A percentile compares a stretch with the other conserved stretches of the same genome.
phyloP scores from a whole-genome alignment of 192 early-diverging fungal species.

The Mortierella claussenii region DNA sequence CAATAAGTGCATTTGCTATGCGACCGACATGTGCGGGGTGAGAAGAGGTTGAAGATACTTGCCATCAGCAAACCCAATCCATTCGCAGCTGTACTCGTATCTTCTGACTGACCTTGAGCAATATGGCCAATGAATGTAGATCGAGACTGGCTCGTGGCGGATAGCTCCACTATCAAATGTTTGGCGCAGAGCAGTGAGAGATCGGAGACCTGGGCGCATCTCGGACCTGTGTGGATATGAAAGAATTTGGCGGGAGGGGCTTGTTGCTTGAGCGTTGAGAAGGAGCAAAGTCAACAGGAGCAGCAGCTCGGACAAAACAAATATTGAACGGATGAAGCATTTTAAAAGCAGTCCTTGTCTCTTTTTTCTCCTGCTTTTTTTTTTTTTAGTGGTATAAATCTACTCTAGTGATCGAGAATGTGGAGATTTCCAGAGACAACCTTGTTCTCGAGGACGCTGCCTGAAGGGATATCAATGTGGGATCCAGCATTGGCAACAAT shows the following conservation, averaged over 20 bases:
- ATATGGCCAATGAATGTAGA: constrained; percentile 70
- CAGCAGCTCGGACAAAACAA: too few relatives aligned
- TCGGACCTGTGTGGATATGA: too few relatives aligned
- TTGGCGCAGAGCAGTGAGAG: neutral
- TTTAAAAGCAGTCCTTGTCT: too few relatives aligned
- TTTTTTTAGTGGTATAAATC: neutral
- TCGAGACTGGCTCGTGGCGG: constrained; percentile 48
- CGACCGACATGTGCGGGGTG: neutral
- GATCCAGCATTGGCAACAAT: constrained; percentile 97
- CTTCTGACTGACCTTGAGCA: constrained; percentile 54
- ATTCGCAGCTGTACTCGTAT: neutral
- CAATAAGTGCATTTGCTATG: constrained; percentile 70
- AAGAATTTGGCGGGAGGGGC: too few relatives aligned
- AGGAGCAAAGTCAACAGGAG: too few relatives aligned
- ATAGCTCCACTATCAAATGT: neutral
- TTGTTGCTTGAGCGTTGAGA: too few relatives aligned
- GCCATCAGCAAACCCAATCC: too few relatives aligned
- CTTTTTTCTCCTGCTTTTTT: too few relatives aligned
- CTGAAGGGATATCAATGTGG: constrained; percentile 96
- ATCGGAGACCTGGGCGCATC: neutral
- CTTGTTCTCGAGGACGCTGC: constrained; percentile 96
- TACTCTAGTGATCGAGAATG: constrained; percentile 78
- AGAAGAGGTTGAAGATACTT: neutral
- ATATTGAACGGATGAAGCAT: too few relatives aligned
- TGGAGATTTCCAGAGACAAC: constrained; percentile 97